A percentile compares a stretch with the other conserved stretches of the same genome.
Conservation (phyloP, 768 basidiomycete species). For the Melanogaster broomeanus region DNA sequence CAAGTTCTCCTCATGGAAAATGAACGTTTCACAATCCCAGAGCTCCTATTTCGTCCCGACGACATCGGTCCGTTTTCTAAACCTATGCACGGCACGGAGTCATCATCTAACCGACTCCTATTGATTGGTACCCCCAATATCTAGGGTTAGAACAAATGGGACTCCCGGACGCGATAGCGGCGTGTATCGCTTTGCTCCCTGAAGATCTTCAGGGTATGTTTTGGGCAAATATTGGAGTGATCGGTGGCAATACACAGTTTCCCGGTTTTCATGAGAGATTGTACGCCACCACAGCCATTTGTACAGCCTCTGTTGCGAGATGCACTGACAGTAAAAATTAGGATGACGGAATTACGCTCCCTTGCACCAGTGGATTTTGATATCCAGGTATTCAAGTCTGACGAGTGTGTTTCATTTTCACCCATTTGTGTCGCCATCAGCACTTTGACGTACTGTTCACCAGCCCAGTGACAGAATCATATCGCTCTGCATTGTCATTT, state of each 20-base stretch:
- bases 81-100: slow-evolving; percentile 10
- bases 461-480: slow-evolving; percentile 69
- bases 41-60: slow-evolving; percentile 86
- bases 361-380: slow-evolving; percentile 83
- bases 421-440: slow-evolving; percentile 1
- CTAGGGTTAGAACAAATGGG: slow-evolving; percentile 82
- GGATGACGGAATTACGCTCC: slow-evolving; percentile 70
- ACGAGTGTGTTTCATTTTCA: slow-evolving; percentile 59
- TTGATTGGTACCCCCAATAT: slow-evolving; percentile 3
- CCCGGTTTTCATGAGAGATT: slow-evolving; percentile 73
- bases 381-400: slow-evolving; percentile 68
- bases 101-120: slow-evolving; percentile 6
- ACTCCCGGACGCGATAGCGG: slow-evolving; percentile 71
- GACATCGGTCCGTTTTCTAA: slow-evolving; percentile 69
- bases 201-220: slow-evolving; percentile 88
- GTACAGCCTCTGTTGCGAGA: slow-evolving; percentile 14
- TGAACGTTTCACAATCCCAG: slow-evolving; percentile 92
- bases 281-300: slow-evolving; percentile 47
- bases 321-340: slow-evolving; percentile 35
- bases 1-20: slow-evolving; percentile 86
- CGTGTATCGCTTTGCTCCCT: slow-evolving; percentile 75
- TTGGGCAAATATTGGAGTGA: slow-evolving; percentile 90
- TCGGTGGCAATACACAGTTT: slow-evolving; percentile 82
- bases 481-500: slow-evolving; percentile 60
- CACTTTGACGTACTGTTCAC: slow-evolving; percentile 17